Evolutionary conservation across 345 rosid genomes (phyloP).

Genomic region (Brassica nigra): DNA sequence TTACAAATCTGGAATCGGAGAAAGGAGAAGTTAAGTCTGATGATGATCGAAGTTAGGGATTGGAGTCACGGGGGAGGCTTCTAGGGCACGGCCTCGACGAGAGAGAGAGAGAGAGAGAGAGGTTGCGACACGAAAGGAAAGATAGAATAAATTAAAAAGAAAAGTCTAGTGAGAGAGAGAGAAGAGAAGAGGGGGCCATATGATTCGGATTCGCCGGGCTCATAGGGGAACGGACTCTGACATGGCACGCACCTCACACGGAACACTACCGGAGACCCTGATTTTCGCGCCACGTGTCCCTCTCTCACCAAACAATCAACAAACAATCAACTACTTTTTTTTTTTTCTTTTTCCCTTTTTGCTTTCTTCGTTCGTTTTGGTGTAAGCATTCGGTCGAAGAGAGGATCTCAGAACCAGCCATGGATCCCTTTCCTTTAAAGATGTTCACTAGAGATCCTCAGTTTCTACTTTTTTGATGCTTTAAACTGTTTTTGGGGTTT

Average conservation of each 20-base stretch:
- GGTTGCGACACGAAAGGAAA: conserved; percentile 37
- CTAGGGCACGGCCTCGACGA: conserved; percentile 43
- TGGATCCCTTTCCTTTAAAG: conserved; percentile 5
- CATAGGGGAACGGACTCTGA: conserved; percentile 72
- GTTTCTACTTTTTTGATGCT: conserved; percentile 20
- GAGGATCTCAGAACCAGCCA: conserved; percentile 23
- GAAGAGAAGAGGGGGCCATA: conserved; percentile 41
- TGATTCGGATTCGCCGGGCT: conserved; percentile 86
- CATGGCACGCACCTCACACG: conserved; percentile 65
- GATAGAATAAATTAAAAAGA: conserved; percentile 35
- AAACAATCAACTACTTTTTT: not conserved
- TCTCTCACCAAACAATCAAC: not conserved
- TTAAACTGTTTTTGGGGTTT: conserved; percentile 8
- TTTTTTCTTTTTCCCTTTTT: not conserved
- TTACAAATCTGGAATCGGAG: conserved; percentile 45
- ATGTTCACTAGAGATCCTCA: not conserved
- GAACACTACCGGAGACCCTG: conserved; percentile 28
- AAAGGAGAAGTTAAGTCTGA: not conserved
- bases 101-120: conserved; percentile 31
- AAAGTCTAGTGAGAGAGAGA: conserved; percentile 40
- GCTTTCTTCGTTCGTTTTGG: conserved; percentile 11
- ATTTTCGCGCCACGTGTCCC: conserved; percentile 61
- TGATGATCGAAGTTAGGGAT: conserved; percentile 35
- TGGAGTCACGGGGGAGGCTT: conserved; percentile 18
- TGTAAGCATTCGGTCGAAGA: not conserved